Evolutionary conservation across 1,284 basidiomycete species (phyloP).

Genomic region (Ganoderma meredithae): DNA sequence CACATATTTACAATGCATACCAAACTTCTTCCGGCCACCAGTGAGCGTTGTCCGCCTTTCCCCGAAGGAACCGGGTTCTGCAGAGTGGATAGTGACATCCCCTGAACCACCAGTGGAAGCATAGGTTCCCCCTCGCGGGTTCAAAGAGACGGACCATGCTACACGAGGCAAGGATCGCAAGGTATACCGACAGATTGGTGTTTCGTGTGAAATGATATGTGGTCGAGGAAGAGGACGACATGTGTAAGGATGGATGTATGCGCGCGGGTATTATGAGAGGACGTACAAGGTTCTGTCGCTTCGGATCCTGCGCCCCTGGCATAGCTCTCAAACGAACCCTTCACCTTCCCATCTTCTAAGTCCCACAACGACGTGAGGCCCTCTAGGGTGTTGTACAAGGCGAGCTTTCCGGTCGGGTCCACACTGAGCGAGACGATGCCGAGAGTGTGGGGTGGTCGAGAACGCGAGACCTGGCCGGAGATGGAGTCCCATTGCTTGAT

Average conservation of each 20-base stretch:
- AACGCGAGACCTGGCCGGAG: constrained; percentile 68
- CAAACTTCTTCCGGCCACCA: constrained; percentile 81
- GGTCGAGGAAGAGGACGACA: background rate
- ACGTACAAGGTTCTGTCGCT: constrained; percentile 75
- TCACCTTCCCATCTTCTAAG: constrained; percentile 61
- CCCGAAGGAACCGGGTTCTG: constrained; percentile 67
- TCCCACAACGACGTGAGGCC: constrained; percentile 81
- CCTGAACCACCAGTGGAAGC: constrained; percentile 83
- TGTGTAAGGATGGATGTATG: constrained; percentile 23
- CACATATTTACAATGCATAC: constrained; percentile 83
- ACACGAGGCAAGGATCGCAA: constrained; percentile 47
- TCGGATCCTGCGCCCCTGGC: constrained; percentile 54
- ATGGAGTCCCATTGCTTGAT: constrained; percentile 74
- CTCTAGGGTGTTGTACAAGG: constrained; percentile 82
- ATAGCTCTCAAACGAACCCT: constrained; percentile 78
- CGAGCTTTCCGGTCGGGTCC: constrained; percentile 65
- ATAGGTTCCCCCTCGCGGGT: constrained; percentile 75
- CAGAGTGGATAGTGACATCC: constrained; percentile 72
- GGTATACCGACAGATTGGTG: too few species aligned
- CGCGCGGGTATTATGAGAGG: background rate
- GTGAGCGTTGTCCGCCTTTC: constrained; percentile 61
- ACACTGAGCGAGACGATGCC: constrained; percentile 78
- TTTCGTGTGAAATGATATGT: background rate
- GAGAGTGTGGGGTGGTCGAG: constrained; percentile 75
- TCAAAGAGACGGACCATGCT: constrained; percentile 86